Evolutionary conservation across 2,329 filamentous ascomycete genomes (phyloP), one percentile per base, ranked within the genome.

Genomic region (Aspergillus cejpii): DNA sequence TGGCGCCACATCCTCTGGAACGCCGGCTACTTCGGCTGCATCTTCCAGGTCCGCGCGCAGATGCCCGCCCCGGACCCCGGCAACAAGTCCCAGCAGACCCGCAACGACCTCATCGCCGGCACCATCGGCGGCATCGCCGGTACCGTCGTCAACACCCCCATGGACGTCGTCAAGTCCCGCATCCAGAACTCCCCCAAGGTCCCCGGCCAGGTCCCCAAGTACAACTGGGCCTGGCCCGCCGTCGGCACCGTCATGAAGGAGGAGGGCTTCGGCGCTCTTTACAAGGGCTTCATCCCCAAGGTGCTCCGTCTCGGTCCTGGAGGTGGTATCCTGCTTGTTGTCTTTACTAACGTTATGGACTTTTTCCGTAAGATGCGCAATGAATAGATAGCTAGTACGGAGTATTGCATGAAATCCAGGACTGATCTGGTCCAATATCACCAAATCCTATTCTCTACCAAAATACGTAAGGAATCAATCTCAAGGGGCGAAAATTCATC

Each of bases 231-330:
- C 24, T 95, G 84, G 80, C 87, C 88, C 37, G 83, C 88, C 17
- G 75, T 96, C 40, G 83, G 79, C 45, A 92, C 87, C 6, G 87
- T 98, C 49, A 83, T 88, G 71, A 87, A 81, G 72, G 92, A 98
- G 73, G 92, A 98, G 71, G 92, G 92, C 4, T 91, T 95, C 65
- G 72, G 70, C 38, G 92, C 92, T 29, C 75, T 98, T 48, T 98
- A 98, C 78, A 98, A 97, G 79, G 92, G 92, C 12, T 98, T 98
- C 78, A 63, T 92, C 51, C 92, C 92, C 56, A 98, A 98, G 80
- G 92, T 96, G 27, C 75, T 94, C 52, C 75, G 86, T 71, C 66
- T 85, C 53, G 81, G 84, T 49, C 85, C 85, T 21, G 84, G 80
- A 58, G 80, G 80, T 63, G 80, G 80, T 72, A 82, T 74, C 41